A percentile compares a stretch with the other conserved stretches of the same genome.
phyloP scores from a whole-genome alignment of 23 red algal species.

The Gracilaria gracilis region DNA sequence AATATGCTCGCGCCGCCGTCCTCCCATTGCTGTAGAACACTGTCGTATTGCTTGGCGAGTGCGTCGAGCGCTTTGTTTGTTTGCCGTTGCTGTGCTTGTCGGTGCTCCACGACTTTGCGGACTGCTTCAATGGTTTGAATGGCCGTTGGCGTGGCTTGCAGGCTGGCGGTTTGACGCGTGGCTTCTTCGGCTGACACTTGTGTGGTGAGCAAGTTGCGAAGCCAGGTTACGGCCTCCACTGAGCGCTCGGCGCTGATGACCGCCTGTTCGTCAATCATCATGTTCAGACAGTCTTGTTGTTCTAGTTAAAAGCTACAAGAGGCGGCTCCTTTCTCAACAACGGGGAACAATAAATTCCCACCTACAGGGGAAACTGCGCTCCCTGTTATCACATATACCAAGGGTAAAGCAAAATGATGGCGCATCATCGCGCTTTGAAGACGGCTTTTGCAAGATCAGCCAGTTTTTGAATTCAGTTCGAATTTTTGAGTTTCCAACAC shows the following conservation, averaged over 20 bases:
- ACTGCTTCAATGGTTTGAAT: conserved; percentile 25
- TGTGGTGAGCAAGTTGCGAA: conserved; percentile 12
- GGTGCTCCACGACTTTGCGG: conserved; percentile 19
- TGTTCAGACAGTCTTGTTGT: neutral
- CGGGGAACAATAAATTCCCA: too few species aligned
- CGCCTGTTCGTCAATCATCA: neutral
- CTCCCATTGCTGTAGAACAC: neutral
- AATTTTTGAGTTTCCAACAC: neutral
- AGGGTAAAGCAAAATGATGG: too few species aligned
- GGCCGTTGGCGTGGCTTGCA: neutral
- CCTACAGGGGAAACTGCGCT: too few species aligned
- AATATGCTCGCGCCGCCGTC: neutral
- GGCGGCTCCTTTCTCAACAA: too few species aligned
- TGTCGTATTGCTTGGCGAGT: neutral
- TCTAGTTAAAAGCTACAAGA: too few species aligned
- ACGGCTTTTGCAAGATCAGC: too few species aligned
- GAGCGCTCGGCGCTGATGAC: conserved; percentile 22
- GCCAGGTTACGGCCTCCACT: conserved; percentile 28
- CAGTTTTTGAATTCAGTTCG: neutral
- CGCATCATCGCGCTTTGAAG: too few species aligned
- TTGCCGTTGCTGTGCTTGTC: neutral
- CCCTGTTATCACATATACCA: too few species aligned
- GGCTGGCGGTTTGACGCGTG: neutral
- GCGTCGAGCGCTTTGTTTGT: neutral
- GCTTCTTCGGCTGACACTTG: conserved; percentile 10